A percentile compares a stretch with the other conserved stretches of the same genome.
Conservation (phyloP, 179 eudicot genomes). For the Amaranthus tricolor region DNA sequence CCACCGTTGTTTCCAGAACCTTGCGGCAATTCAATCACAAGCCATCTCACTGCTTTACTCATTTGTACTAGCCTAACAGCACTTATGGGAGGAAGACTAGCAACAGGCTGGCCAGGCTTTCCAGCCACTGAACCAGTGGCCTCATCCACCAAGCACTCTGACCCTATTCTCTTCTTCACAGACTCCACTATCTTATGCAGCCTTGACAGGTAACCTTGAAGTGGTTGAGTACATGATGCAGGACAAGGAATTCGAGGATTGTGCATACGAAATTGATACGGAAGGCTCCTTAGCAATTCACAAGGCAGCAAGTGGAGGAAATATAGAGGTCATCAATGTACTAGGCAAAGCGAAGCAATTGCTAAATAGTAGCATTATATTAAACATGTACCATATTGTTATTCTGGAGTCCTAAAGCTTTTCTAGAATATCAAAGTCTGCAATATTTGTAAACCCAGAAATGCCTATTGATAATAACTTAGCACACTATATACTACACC, state of each 20-base stretch:
- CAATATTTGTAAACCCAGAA: too few species aligned
- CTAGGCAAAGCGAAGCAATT: not conserved
- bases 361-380: slow-evolving; percentile 11
- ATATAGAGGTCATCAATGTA: slow-evolving; percentile 12
- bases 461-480: too few species aligned
- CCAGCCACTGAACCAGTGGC: slow-evolving; percentile 66
- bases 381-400: too few species aligned
- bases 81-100: slow-evolving; percentile 85
- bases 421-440: too few species aligned
- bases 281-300: slow-evolving; percentile 24
- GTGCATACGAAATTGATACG: slow-evolving; percentile 4
- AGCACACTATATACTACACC: too few species aligned
- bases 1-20: slow-evolving; percentile 58
- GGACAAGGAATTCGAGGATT: not conserved
- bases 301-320: slow-evolving; percentile 23
- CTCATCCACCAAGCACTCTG: slow-evolving; percentile 91
- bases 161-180: slow-evolving; percentile 85
- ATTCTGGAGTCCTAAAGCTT: too few species aligned
- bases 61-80: slow-evolving; percentile 92
- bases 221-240: slow-evolving; percentile 5
- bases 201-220: slow-evolving; percentile 14
- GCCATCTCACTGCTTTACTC: slow-evolving; percentile 97
- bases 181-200: slow-evolving; percentile 41
- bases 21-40: slow-evolving; percentile 84
- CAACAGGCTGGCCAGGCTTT: slow-evolving; percentile 49